Evolutionary conservation across 176 grass and related monocot genomes (phyloP).

Genomic region (Bonia amplexicaulis): DNA sequence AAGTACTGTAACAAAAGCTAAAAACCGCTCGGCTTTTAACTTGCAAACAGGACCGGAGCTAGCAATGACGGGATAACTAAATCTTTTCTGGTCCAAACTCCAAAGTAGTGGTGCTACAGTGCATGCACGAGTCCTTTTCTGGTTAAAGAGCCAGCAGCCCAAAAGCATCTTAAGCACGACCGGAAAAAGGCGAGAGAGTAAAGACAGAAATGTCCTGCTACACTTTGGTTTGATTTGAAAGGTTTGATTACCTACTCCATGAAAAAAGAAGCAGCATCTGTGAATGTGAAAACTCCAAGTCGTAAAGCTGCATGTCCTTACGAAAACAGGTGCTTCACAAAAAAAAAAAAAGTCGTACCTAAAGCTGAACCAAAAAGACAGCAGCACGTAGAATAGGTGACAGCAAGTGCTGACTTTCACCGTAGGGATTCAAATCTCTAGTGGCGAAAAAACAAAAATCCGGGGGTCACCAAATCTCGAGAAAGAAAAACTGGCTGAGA

Average conservation of each 20-base stretch:
- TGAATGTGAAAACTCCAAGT: not conserved
- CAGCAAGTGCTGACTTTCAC: not conserved
- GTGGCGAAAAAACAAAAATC: no score
- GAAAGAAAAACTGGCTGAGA: no score
- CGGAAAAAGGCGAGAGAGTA: not conserved
- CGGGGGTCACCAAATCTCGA: no score
- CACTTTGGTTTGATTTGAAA: not conserved
- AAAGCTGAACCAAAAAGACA: no score
- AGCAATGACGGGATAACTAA: no score
- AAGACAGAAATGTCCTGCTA: not conserved
- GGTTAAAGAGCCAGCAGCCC: not conserved
- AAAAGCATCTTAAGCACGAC: constrained; percentile 25
- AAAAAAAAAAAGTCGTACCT: not conserved
- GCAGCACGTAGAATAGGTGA: no score
- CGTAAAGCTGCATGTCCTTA: not conserved
- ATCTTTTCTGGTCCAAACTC: not conserved
- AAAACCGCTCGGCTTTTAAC: no score
- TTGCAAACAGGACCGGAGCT: no score
- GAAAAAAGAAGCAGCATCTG: not conserved
- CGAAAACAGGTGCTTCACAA: not conserved
- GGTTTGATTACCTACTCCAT: not conserved
- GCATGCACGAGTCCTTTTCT: not conserved
- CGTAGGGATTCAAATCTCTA: no score
- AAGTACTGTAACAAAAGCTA: no score
- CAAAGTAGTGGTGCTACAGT: not conserved